A percentile compares a stretch with the other conserved stretches of the same genome.
Conservation (phyloP, 371 early-diverging fungal genomes). For the Mucor ambiguus region DNA sequence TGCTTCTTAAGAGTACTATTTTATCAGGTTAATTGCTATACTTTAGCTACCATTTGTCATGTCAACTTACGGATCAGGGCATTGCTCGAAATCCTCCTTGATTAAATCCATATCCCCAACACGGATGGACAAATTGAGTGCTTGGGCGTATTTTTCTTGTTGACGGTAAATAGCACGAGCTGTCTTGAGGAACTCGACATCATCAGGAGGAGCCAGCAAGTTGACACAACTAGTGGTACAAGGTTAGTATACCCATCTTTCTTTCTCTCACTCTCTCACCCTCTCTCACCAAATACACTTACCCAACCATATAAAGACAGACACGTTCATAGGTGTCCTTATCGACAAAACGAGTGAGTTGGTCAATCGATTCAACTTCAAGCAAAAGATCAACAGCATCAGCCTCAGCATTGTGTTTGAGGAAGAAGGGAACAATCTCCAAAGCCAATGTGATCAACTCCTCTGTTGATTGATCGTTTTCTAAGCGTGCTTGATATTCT, state of each 20-base stretch:
- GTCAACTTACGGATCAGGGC: slow-evolving; percentile 74
- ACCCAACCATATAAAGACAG: slow-evolving; percentile 94
- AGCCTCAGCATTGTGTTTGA: slow-evolving; percentile 92
- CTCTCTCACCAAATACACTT: slow-evolving; percentile 12
- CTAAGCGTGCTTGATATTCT: slow-evolving; percentile 74
- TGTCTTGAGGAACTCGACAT: slow-evolving; percentile 80
- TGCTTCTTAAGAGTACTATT: slow-evolving; percentile 83
- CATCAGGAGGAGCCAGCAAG: slow-evolving; percentile 90
- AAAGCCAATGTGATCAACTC: slow-evolving; percentile 75
- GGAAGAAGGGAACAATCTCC: slow-evolving; percentile 92
- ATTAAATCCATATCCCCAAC: slow-evolving; percentile 84
- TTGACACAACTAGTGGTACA: slow-evolving; percentile 76
- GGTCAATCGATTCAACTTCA: slow-evolving; percentile 84
- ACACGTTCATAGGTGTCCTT: slow-evolving; percentile 92
- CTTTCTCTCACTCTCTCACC: neutral
- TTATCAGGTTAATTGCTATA: slow-evolving; percentile 3
- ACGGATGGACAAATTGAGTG: slow-evolving; percentile 84
- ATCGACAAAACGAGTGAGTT: slow-evolving; percentile 81
- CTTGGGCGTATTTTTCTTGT: slow-evolving; percentile 79
- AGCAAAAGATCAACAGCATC: slow-evolving; percentile 96
- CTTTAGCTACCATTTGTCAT: slow-evolving; percentile 1
- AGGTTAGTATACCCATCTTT: neutral
- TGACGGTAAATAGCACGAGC: slow-evolving; percentile 91
- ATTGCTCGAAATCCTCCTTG: slow-evolving; percentile 86
- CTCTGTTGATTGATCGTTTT: slow-evolving; percentile 59